A percentile compares a stretch with the other conserved stretches of the same genome.
These are phyloP conservation scores for Microascus cirrosus DNA, from an alignment of 2,329 filamentous ascomycete genomes.

Conservation along the genomic window DNA sequence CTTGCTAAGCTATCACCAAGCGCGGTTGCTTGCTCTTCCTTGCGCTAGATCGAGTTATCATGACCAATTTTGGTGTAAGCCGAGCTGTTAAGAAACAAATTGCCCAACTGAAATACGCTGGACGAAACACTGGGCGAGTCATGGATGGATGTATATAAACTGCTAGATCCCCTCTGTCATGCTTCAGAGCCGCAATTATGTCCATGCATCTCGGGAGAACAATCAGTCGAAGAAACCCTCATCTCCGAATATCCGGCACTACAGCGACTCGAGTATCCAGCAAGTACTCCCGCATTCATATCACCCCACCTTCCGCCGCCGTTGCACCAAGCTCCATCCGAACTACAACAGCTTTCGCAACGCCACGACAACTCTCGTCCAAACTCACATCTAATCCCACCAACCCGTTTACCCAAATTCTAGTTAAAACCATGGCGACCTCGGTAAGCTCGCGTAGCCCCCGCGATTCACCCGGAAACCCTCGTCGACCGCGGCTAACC, in stretches of 20 bases:
- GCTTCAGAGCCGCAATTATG: not conserved
- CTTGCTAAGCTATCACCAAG: no score
- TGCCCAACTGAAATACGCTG: not conserved
- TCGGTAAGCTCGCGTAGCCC: not conserved
- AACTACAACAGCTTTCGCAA: not conserved
- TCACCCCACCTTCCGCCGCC: not conserved
- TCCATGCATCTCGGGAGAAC: not conserved
- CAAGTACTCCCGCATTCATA: not conserved
- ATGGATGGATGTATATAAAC: not conserved
- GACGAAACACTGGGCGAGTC: not conserved
- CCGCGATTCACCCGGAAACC: not conserved
- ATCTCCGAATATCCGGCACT: not conserved
- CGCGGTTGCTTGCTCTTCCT: not conserved
- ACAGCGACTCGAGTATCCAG: not conserved
- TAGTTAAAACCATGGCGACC: not conserved
- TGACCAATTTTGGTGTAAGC: conserved; percentile 4
- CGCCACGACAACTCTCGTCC: not conserved
- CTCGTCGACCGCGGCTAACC: not conserved
- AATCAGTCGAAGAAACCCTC: not conserved
- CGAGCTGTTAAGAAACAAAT: not conserved
- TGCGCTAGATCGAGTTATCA: not conserved
- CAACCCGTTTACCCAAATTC: not conserved
- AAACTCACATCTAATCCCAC: not conserved
- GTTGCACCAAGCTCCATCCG: not conserved
- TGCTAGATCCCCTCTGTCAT: not conserved